Percentiles rank a stretch among this genome's conserved stretches.
These are phyloP conservation scores for Taiwanofungus camphoratus DNA, from an alignment of 1,284 basidiomycete species.

Conservation along the genomic window DNA sequence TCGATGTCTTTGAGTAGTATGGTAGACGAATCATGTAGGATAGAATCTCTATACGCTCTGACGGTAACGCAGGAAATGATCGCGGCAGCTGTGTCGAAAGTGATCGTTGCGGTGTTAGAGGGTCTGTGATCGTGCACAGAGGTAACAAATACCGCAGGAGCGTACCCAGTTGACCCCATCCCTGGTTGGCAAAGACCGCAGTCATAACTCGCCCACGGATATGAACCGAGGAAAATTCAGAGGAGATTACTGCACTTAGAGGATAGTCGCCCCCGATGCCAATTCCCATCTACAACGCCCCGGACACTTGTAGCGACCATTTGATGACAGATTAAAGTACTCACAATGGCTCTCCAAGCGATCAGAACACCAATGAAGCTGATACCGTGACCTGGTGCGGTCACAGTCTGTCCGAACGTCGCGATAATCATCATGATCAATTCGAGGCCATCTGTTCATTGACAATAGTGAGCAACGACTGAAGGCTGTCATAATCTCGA, in stretches of 20 bases:
- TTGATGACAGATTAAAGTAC: slow-evolving; percentile 12
- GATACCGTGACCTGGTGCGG: slow-evolving; percentile 48
- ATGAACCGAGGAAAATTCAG: slow-evolving; percentile 58
- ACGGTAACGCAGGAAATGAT: slow-evolving; percentile 55
- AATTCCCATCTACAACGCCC: slow-evolving; percentile 30
- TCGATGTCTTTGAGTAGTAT: slow-evolving; percentile 47
- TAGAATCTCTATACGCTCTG: slow-evolving; percentile 47
- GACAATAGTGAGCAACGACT: slow-evolving; percentile 21
- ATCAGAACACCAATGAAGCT: slow-evolving; percentile 56
- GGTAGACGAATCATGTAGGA: slow-evolving; percentile 33
- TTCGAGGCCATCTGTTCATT: slow-evolving; percentile 47
- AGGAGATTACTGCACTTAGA: slow-evolving; percentile 42
- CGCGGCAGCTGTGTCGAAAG: slow-evolving; percentile 35
- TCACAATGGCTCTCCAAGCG: slow-evolving; percentile 46
- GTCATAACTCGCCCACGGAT: slow-evolving; percentile 54
- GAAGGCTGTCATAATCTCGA: slow-evolving; percentile 14
- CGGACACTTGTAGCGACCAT: neutral
- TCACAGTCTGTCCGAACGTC: slow-evolving; percentile 42
- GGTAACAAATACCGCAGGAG: neutral
- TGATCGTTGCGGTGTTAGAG: too few species aligned
- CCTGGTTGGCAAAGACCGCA: slow-evolving; percentile 50
- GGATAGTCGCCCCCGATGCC: slow-evolving; percentile 56
- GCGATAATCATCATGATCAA: slow-evolving; percentile 51
- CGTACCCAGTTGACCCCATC: slow-evolving; percentile 48
- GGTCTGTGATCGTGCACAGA: neutral